Evolutionary conservation across 441 rosid genomes (phyloP).

Genomic region (Syzygium syzygioides): DNA sequence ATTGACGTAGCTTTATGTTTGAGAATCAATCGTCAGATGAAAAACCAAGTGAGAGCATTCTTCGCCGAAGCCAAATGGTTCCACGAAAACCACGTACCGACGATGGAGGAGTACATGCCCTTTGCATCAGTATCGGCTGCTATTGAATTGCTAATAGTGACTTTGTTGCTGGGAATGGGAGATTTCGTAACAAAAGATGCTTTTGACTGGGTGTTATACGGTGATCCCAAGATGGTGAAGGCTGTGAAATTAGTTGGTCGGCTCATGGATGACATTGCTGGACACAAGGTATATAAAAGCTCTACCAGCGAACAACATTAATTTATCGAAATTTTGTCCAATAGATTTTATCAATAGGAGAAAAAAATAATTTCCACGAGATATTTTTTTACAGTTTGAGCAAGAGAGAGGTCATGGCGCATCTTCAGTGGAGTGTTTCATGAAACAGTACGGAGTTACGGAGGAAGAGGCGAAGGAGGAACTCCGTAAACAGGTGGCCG

Average conservation of each 20-base stretch:
- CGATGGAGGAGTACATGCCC: neutral
- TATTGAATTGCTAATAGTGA: neutral
- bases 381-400: neutral
- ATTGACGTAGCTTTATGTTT: neutral
- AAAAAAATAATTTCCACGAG: neutral
- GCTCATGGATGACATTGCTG: neutral
- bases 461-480: neutral
- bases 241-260: neutral
- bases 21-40: neutral
- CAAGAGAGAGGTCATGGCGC: neutral
- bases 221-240: neutral
- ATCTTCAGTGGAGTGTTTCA: neutral
- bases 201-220: neutral
- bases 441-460: neutral
- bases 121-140: neutral
- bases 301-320: neutral
- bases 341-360: neutral
- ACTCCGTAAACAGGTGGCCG: neutral
- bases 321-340: neutral
- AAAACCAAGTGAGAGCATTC: neutral
- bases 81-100: neutral
- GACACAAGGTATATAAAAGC: neutral
- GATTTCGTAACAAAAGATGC: neutral
- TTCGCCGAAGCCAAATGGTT: neutral
- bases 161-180: neutral